A percentile compares a stretch with the other conserved stretches of the same genome.
Conservation (phyloP, 1,284 basidiomycete genomes). For the Ceratobasidium papillatum region DNA sequence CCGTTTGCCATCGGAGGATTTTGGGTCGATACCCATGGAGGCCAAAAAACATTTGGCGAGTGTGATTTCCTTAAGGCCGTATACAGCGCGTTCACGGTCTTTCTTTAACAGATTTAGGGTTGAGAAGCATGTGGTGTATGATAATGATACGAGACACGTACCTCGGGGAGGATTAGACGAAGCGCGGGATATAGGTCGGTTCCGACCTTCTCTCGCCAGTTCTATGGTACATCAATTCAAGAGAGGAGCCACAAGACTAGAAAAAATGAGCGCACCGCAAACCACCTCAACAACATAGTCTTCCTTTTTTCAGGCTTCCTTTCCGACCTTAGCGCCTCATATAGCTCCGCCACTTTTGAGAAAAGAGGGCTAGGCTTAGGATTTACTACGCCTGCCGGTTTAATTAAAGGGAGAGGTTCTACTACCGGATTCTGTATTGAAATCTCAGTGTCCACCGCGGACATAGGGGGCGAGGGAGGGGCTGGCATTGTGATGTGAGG, state of each 20-base stretch:
- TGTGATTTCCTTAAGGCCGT: conserved; percentile 91
- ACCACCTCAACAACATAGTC: conserved; percentile 72
- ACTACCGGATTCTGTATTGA: conserved; percentile 8
- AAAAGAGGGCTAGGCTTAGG: conserved; percentile 63
- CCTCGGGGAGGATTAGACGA: conserved; percentile 78
- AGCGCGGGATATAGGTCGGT: conserved; percentile 78
- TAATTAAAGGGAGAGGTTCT: conserved; percentile 34
- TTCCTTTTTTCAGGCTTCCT: conserved; percentile 73
- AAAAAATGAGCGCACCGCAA: conserved; percentile 63
- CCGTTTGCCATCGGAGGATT: conserved; percentile 79
- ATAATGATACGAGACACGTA: conserved; percentile 47
- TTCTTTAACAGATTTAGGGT: conserved; percentile 61
- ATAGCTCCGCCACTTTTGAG: conserved; percentile 68
- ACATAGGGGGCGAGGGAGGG: conserved; percentile 39
- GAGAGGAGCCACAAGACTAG: background rate
- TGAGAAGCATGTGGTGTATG: background rate
- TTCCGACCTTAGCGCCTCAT: conserved; percentile 72
- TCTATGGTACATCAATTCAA: conserved; percentile 55
- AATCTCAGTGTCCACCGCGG: conserved; percentile 18
- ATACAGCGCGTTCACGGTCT: conserved; percentile 88
- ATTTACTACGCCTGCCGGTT: conserved; percentile 42
- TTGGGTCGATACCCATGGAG: conserved; percentile 79
- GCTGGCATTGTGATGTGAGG: conserved; percentile 2
- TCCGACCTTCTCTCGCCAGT: conserved; percentile 79
- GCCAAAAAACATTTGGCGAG: conserved; percentile 90